Percentiles rank a stretch among this genome's conserved stretches.
Evolutionary conservation across 768 basidiomycete species (phyloP).

Genomic region (Lactarius trivialis): DNA sequence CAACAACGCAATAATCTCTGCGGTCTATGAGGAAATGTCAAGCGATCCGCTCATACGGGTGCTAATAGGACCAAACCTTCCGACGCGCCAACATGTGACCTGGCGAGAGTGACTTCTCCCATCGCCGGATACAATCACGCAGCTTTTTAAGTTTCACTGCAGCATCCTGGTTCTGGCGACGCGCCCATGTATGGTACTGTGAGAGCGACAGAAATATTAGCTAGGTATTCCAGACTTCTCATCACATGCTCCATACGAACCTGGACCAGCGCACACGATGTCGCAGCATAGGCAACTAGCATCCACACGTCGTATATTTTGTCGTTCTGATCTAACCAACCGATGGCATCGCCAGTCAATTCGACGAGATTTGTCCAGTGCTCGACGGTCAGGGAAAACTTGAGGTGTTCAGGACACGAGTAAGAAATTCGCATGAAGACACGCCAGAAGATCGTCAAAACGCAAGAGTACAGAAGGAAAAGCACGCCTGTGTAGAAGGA

Average conservation of each 20-base stretch:
- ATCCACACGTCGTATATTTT: conserved; percentile 81
- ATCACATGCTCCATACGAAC: conserved; percentile 35
- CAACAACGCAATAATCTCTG: conserved; percentile 86
- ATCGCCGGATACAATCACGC: conserved; percentile 77
- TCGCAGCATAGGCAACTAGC: conserved; percentile 79
- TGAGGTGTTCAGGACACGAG: conserved; percentile 82
- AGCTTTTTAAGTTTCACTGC: conserved; percentile 69
- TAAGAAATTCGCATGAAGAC: conserved; percentile 99
- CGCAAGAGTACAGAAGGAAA: conserved; percentile 81
- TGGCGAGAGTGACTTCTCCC: conserved; percentile 81
- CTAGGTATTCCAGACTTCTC: too few species aligned
- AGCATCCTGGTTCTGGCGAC: conserved; percentile 71
- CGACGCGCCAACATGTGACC: conserved; percentile 94
- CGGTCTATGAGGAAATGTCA: conserved; percentile 46
- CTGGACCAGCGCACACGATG: conserved; percentile 87
- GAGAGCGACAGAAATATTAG: neutral
- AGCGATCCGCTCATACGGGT: conserved; percentile 8
- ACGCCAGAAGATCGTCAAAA: conserved; percentile 96
- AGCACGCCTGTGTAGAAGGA: conserved; percentile 57
- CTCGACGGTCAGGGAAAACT: conserved; percentile 74
- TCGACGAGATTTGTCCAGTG: conserved; percentile 70
- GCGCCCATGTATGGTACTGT: conserved; percentile 91
- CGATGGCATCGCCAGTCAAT: conserved; percentile 74
- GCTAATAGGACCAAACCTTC: conserved; percentile 53
- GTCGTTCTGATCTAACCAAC: conserved; percentile 85